Evolutionary conservation across 2,329 filamentous ascomycete genomes (phyloP).

Genomic region (Colletotrichum phormii): DNA sequence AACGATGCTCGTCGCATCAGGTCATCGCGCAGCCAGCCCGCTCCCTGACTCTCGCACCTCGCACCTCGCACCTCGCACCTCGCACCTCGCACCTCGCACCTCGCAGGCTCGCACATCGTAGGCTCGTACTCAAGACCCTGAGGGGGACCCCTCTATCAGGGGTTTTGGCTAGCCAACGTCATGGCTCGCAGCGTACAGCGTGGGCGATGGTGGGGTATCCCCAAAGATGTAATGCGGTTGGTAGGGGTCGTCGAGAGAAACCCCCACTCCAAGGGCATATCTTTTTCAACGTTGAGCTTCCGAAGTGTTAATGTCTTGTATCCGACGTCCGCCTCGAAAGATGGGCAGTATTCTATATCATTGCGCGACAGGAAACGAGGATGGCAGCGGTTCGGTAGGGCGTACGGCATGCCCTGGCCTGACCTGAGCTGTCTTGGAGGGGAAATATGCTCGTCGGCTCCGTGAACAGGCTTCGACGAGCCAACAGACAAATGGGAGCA

Average conservation of each 20-base stretch:
- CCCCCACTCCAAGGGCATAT: neutral
- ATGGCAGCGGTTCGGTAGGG: neutral
- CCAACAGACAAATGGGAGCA: conserved; percentile 37
- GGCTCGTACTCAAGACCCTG: neutral
- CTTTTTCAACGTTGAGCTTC: neutral
- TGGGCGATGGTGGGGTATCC: conserved; percentile 29
- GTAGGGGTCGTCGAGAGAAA: neutral
- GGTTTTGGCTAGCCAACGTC: conserved; percentile 20
- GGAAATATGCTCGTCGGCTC: conserved; percentile 23
- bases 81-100: too few species aligned
- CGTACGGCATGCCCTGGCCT: neutral
- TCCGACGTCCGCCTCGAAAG: neutral
- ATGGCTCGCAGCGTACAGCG: conserved; percentile 18
- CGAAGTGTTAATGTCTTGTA: neutral
- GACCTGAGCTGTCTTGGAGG: conserved; percentile 20
- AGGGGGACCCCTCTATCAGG: conserved; percentile 23
- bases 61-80: too few species aligned
- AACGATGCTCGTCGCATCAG: neutral
- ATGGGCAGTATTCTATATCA: neutral
- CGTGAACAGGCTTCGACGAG: conserved; percentile 27
- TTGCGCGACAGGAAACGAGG: neutral
- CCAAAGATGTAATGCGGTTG: conserved; percentile 15
- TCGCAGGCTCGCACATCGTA: neutral
- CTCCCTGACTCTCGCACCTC: neutral
- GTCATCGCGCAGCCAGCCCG: neutral